Evolutionary conservation across 163 green algal species (phyloP), one percentile per base, ranked within the genome.

Genomic region (Chlorella variabilis): DNA sequence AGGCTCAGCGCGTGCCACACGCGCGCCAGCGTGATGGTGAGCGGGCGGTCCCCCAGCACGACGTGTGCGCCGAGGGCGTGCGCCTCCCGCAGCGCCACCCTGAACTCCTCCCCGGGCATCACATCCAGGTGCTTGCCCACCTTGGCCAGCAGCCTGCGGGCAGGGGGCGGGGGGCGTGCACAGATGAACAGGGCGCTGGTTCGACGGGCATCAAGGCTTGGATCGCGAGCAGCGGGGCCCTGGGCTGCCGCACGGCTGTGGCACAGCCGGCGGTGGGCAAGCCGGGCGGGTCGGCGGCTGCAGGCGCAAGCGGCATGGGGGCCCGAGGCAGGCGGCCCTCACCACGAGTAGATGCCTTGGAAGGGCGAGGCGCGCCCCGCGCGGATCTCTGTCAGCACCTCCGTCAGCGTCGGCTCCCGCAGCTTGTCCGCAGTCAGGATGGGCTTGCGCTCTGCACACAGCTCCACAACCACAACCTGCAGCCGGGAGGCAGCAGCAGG

Each of bases 41-140:
- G 77, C 9, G 62, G 80, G 1, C 90, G 69, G 78, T 94, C 90
- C 0, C 90, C 88, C 49, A 94, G 82, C 70, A 93, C 80, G 36
- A 94, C 70, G 75, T 86, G 66, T 3, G 85, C 86, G 36, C 80
- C 83, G 2, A 87, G 61, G 20, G 77, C 74, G 18, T 83, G 70
- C 17, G 87, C 86, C 58, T 89, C 86, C 23, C 75, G 65, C 49
- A 87, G 76, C 20, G 87, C 87, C 33, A 87, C 87, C 39, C 87
- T 33, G 58, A 91, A 91, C 71, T 91, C 87, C 59, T 90, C 87
- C 2, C 87, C 87, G 21, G 87, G 87, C 54, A 75, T 54, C 27
- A 90, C 79, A 36, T 90, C 87, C 31, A 91, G 75, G 59, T 79
- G 74, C 13, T 63, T 36, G 2, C 79, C 84, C 18, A 89, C 77